Evolutionary conservation across 345 rosid genomes (phyloP).

Genomic region (Gossypium longicalyx): DNA sequence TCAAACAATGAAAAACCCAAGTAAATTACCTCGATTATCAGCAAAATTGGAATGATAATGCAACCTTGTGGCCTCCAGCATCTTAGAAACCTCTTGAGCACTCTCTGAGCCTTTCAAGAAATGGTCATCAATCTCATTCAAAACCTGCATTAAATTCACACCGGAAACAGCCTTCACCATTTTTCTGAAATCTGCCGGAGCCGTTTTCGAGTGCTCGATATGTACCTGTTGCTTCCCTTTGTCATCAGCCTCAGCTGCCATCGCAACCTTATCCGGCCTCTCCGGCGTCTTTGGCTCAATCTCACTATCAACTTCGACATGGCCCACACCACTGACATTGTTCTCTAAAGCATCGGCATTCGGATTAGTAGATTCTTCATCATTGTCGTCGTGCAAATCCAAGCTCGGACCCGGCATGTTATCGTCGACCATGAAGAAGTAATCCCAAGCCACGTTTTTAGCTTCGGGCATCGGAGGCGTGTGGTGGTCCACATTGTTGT

Average conservation of each 20-base stretch:
- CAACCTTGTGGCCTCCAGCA: constrained; percentile 87
- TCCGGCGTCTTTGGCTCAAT: constrained; percentile 60
- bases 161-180: constrained; percentile 29
- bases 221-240: constrained; percentile 33
- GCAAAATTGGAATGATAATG: constrained; percentile 97
- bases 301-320: constrained; percentile 20
- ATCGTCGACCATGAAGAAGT: constrained; percentile 53
- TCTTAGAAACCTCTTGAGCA: constrained; percentile 76
- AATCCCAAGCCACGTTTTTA: constrained; percentile 57
- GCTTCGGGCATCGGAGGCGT: constrained; percentile 48
- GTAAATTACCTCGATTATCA: constrained; percentile 64
- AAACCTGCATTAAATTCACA: constrained; percentile 60
- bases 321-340: constrained; percentile 22
- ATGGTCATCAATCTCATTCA: constrained; percentile 71
- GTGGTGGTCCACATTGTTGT: constrained; percentile 15
- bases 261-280: constrained; percentile 30
- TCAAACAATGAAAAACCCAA: background rate
- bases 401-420: constrained; percentile 56
- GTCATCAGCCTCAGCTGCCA: constrained; percentile 26
- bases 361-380: constrained; percentile 22
- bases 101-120: constrained; percentile 79
- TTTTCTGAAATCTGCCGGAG: constrained; percentile 52
- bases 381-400: constrained; percentile 33
- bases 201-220: constrained; percentile 58
- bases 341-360: constrained; percentile 21